Conservation (phyloP, 495 filamentous ascomycete genomes). For the Talaromyces nanjingensis region DNA sequence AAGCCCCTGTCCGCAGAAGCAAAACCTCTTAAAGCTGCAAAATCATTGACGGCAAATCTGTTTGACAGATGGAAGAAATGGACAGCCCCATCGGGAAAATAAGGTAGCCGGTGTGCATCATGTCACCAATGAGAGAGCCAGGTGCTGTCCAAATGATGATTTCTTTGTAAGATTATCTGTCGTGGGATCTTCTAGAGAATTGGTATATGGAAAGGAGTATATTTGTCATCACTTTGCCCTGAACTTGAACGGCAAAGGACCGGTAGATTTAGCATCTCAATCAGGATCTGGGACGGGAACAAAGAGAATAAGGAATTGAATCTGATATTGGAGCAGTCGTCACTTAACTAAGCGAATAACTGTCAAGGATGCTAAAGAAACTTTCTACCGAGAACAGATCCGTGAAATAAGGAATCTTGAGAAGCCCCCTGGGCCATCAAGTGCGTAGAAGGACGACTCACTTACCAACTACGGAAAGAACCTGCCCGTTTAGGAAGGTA, state of each 20-base stretch:
- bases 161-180: background rate
- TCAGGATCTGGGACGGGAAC: no score
- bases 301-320: no score
- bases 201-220: background rate
- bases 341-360: no score
- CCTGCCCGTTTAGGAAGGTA: background rate
- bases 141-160: background rate
- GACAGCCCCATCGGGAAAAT: background rate
- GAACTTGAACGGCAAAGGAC: no score
- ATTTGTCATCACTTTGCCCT: no score
- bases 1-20: slow-evolving; percentile 62
- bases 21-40: background rate
- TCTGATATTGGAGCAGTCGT: no score
- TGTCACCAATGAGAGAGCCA: background rate
- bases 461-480: background rate
- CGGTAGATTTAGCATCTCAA: no score
- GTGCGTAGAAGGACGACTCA: no score
- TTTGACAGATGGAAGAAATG: background rate
- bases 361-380: no score
- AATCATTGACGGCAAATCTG: background rate
- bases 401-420: no score
- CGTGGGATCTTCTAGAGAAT: background rate
- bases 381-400: no score
- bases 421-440: no score
- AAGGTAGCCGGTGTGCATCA: background rate